Percentiles rank a stretch among this genome's conserved stretches.
Evolutionary conservation across 805 yeast species (phyloP).

Genomic region (Clavispora santaluciae): DNA sequence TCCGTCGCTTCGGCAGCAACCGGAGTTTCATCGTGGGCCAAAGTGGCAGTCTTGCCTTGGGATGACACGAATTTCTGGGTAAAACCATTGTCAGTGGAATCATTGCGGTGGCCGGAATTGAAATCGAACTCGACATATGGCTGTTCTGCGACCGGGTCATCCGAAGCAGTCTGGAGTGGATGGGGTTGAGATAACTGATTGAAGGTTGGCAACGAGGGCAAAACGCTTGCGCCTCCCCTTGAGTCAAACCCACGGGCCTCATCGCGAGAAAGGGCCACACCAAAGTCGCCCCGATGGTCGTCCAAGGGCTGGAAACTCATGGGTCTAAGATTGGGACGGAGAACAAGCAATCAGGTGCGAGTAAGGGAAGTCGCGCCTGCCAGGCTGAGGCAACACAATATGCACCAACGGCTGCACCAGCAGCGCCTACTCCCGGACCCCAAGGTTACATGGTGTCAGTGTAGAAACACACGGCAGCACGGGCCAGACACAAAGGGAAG

Average conservation of each 20-base stretch:
- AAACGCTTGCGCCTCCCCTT: constrained; percentile 8
- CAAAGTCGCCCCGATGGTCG: not conserved
- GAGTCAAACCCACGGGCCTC: constrained; percentile 5
- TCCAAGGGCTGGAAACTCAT: not conserved
- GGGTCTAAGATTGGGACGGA: too few species aligned
- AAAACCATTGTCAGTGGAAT: constrained; percentile 5
- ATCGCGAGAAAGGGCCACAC: constrained; percentile 5
- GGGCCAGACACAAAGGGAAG: too few species aligned
- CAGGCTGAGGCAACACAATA: not conserved
- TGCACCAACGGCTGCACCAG: not conserved
- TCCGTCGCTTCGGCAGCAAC: constrained; percentile 1
- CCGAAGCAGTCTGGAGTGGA: not conserved
- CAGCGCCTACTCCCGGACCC: too few species aligned
- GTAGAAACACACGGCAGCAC: too few species aligned
- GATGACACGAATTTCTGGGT: not conserved
- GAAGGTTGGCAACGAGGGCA: constrained; percentile 13
- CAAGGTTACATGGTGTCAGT: too few species aligned
- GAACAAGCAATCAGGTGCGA: not conserved
- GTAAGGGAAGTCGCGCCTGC: not conserved
- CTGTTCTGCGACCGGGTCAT: not conserved
- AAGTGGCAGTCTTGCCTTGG: not conserved
- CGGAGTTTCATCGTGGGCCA: not conserved
- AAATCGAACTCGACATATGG: constrained; percentile 29
- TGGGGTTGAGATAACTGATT: not conserved
- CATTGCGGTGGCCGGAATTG: constrained; percentile 7